Percentiles rank a stretch among this genome's conserved stretches.
These are phyloP conservation scores for Saccharomycopsis fibuligera DNA, from an alignment of 805 yeast species.

Conservation along the genomic window DNA sequence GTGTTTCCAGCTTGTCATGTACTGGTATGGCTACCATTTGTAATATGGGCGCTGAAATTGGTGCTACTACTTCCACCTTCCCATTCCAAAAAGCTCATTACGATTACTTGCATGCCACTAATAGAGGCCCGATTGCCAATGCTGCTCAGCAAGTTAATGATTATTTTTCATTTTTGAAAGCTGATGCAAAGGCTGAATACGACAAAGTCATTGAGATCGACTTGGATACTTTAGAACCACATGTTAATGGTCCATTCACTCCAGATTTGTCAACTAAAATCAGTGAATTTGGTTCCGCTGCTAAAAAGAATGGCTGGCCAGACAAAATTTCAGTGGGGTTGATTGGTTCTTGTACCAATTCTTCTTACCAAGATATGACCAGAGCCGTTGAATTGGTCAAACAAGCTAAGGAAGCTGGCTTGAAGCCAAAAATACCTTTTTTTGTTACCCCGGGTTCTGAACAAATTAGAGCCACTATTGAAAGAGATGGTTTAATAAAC, in stretches of 20 bases:
- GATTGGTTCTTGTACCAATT: conserved; percentile 98
- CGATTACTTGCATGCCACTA: conserved; percentile 81
- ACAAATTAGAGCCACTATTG: conserved; percentile 97
- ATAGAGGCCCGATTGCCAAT: conserved; percentile 78
- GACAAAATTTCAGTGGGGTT: conserved; percentile 86
- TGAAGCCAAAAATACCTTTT: conserved; percentile 85
- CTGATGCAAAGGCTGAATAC: conserved; percentile 90
- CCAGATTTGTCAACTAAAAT: conserved; percentile 97
- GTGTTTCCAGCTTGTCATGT: conserved; percentile 86
- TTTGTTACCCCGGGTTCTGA: conserved; percentile 98
- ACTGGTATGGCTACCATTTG: conserved; percentile 99
- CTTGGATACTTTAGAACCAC: conserved; percentile 85
- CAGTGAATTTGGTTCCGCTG: conserved; percentile 78
- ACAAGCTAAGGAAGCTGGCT: conserved; percentile 87
- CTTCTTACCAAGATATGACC: conserved; percentile 97
- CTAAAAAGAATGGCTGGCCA: conserved; percentile 88
- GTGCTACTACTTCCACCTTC: conserved; percentile 97
- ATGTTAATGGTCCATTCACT: conserved; percentile 96
- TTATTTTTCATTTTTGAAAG: conserved; percentile 60
- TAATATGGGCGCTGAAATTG: conserved; percentile 99
- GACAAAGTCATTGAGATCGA: conserved; percentile 91
- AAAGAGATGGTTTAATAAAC: conserved; percentile 87
- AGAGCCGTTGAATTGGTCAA: conserved; percentile 89
- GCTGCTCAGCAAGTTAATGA: conserved; percentile 63
- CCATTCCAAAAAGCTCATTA: conserved; percentile 90